phyloP scores from a whole-genome alignment of 2,329 filamentous ascomycete species.

The Acrocalymma vagum region DNA sequence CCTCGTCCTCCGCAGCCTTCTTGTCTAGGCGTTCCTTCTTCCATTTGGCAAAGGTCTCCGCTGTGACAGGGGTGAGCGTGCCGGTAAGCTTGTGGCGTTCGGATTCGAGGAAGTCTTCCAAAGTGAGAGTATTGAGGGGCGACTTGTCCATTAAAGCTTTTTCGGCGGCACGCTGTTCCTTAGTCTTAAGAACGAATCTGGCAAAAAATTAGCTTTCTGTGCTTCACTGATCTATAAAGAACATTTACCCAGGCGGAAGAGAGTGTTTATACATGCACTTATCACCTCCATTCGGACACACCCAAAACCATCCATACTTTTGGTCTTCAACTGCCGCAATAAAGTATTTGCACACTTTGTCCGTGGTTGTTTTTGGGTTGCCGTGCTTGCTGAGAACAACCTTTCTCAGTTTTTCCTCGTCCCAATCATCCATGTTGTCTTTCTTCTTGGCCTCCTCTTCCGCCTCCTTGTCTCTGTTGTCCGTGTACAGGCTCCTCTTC shows the following conservation, averaged over 20 bases:
- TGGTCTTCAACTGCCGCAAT: conserved; percentile 97
- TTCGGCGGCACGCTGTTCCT: conserved; percentile 93
- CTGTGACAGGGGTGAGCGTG: conserved; percentile 89
- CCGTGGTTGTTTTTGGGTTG: conserved; percentile 92
- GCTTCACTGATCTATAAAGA: neutral
- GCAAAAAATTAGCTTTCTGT: neutral
- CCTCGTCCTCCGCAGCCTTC: conserved; percentile 93
- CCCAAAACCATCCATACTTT: conserved; percentile 99
- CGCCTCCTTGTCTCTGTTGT: conserved; percentile 77
- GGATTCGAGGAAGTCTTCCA: conserved; percentile 97
- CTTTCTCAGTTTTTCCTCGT: conserved; percentile 91
- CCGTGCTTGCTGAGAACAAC: conserved; percentile 97
- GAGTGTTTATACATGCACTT: conserved; percentile 99
- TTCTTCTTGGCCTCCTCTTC: conserved; percentile 81
- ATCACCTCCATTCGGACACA: conserved; percentile 93
- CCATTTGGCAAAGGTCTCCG: conserved; percentile 94
- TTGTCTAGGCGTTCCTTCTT: conserved; percentile 94
- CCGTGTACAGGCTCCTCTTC: conserved; percentile 91
- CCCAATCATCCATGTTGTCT: conserved; percentile 96
- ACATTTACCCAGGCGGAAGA: conserved; percentile 86
- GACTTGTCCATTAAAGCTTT: conserved; percentile 97
- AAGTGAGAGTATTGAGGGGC: conserved; percentile 89
- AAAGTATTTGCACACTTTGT: conserved; percentile 99
- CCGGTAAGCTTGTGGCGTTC: conserved; percentile 96
- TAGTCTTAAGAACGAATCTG: conserved; percentile 96